Evolutionary conservation across 352 stramenopile species (phyloP).

Genomic region (Nothophytophthora sp.): DNA sequence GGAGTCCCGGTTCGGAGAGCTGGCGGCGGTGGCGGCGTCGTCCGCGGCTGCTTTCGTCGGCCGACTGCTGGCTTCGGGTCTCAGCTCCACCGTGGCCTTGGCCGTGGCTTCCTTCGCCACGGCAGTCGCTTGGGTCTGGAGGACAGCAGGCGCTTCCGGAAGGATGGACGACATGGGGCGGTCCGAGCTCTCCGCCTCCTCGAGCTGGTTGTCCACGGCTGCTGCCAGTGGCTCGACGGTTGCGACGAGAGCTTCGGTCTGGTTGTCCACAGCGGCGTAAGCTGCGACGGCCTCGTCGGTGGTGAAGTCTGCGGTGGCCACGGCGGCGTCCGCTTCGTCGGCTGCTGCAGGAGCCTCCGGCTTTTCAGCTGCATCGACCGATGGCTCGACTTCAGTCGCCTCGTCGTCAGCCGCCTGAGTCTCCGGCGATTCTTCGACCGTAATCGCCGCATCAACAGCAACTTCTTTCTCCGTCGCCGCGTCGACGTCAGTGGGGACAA

Average conservation of each 20-base stretch:
- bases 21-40: conserved; percentile 5
- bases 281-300: conserved; percentile 13
- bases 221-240: too few species aligned
- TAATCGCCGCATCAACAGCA: too few species aligned
- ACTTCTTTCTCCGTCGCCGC: too few species aligned
- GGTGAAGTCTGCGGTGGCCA: conserved; percentile 23
- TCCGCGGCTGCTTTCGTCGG: conserved; percentile 18
- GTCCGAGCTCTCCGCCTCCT: conserved; percentile 18
- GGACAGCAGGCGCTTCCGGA: conserved; percentile 10
- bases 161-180: conserved; percentile 21
- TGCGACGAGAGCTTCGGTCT: too few species aligned
- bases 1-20: conserved; percentile 16
- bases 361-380: conserved; percentile 3
- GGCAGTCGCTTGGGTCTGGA: conserved; percentile 14
- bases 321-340: conserved; percentile 6
- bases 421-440: neutral
- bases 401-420: neutral
- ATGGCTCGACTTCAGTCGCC: neutral
- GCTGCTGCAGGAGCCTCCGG: conserved; percentile 9
- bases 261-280: too few species aligned
- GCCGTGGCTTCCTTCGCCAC: conserved; percentile 20
- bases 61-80: conserved; percentile 7
- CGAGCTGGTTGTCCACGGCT: conserved; percentile 2
- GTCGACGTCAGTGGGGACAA: too few species aligned
- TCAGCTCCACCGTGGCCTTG: conserved; percentile 21